Evolutionary conservation across 305 asterid genomes (phyloP).

Genomic region (Striga hermonthica): DNA sequence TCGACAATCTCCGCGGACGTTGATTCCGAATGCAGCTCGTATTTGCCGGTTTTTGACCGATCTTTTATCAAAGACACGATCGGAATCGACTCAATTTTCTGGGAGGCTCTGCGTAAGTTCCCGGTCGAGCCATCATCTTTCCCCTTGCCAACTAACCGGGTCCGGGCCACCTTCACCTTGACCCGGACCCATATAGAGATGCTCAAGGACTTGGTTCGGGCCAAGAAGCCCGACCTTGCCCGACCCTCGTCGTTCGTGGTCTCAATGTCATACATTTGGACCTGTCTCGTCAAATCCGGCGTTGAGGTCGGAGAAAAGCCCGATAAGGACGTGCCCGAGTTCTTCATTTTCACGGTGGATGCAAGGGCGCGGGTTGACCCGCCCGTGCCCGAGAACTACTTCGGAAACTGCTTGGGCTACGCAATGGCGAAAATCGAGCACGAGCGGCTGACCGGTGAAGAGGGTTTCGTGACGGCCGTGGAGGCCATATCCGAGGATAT

Average conservation of each 20-base stretch:
- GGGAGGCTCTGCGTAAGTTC: conserved; percentile 21
- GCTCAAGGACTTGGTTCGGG: conserved; percentile 33
- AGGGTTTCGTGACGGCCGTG: conserved; percentile 37
- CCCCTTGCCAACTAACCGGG: conserved; percentile 34
- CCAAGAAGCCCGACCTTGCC: conserved; percentile 23
- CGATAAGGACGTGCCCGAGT: conserved; percentile 21
- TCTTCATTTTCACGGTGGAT: conserved; percentile 37
- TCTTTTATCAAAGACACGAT: conserved; percentile 31
- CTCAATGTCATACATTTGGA: conserved; percentile 40
- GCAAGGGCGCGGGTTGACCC: conserved; percentile 37
- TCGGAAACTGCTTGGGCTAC: conserved; percentile 38
- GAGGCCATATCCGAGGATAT: conserved; percentile 31
- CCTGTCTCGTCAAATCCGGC: conserved; percentile 38
- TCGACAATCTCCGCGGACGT: conserved; percentile 30
- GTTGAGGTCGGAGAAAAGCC: background rate
- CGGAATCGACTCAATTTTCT: conserved; percentile 28
- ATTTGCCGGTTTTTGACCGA: conserved; percentile 36
- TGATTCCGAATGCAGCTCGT: background rate
- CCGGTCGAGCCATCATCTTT: conserved; percentile 12
- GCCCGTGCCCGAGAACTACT: conserved; percentile 37
- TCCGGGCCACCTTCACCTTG: conserved; percentile 41
- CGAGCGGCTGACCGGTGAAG: conserved; percentile 9
- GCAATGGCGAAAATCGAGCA: conserved; percentile 25
- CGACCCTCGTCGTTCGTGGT: conserved; percentile 43
- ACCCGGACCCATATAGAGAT: conserved; percentile 20